Percentiles rank a stretch among this genome's conserved stretches.
Conservation (phyloP, 108 stramenopile genomes). For the Fistulifera pelliculosa region DNA sequence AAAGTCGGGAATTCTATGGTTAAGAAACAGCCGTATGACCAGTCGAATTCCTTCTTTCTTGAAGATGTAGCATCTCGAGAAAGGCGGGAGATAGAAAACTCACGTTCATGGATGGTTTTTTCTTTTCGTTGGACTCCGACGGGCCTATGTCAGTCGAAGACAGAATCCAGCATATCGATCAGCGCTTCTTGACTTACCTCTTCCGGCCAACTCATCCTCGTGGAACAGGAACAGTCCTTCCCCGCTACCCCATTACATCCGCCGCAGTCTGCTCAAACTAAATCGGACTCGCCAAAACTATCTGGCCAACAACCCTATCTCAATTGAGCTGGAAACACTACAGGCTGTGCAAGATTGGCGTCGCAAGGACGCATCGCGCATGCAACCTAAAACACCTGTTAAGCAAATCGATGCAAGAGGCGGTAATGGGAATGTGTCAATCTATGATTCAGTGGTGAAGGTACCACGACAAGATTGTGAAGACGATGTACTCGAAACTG, state of each 20-base stretch:
- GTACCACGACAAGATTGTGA: background rate
- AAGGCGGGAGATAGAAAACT: too few species aligned
- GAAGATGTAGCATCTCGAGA: too few species aligned
- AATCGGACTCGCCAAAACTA: slow-evolving; percentile 5
- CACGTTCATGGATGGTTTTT: too few species aligned
- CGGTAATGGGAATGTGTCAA: background rate
- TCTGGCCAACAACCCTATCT: slow-evolving; percentile 9
- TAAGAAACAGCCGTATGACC: too few species aligned
- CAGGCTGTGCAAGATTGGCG: slow-evolving; percentile 37
- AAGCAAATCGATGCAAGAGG: background rate
- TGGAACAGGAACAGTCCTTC: slow-evolving; percentile 30
- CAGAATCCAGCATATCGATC: slow-evolving; percentile 22
- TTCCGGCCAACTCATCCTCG: slow-evolving; percentile 39
- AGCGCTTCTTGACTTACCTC: slow-evolving; percentile 21
- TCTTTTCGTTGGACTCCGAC: too few species aligned
- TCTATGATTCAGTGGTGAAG: background rate
- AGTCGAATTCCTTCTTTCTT: too few species aligned
- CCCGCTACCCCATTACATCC: slow-evolving; percentile 25
- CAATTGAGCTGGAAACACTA: slow-evolving; percentile 36
- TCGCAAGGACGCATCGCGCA: too few species aligned
- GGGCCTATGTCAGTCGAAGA: too few species aligned
- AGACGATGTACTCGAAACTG: slow-evolving; percentile 8
- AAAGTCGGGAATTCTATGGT: too few species aligned
- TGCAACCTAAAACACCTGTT: too few species aligned
- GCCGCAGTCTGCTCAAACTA: slow-evolving; percentile 23